Conservation (phyloP, 768 basidiomycete species). For the Pisolithus microcarpus region DNA sequence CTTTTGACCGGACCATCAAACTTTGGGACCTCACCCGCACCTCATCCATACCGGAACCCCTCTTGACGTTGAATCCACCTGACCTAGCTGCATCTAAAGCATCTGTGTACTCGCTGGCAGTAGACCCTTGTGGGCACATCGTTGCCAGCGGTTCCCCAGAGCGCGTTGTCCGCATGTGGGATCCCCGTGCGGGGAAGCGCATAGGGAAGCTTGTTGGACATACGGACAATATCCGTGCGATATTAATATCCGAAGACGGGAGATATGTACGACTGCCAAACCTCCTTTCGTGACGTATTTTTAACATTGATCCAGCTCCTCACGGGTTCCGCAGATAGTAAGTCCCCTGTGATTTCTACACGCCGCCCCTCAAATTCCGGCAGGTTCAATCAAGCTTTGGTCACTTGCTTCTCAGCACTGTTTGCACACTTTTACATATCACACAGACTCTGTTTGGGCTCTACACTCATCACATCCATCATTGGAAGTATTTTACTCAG, state of each 20-base stretch:
- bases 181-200: conserved; percentile 78
- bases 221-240: conserved; percentile 92
- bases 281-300: conserved; percentile 2
- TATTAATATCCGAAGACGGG: conserved; percentile 84
- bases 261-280: conserved; percentile 60
- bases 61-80: conserved; percentile 61
- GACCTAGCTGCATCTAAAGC: conserved; percentile 62
- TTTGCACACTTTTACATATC: conserved; percentile 93
- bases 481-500: conserved; percentile 88
- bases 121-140: conserved; percentile 70
- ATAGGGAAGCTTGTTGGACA: conserved; percentile 88
- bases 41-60: conserved; percentile 36
- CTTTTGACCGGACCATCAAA: conserved; percentile 90
- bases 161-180: conserved; percentile 87
- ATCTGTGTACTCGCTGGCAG: conserved; percentile 71
- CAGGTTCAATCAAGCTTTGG: conserved; percentile 88
- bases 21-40: conserved; percentile 78
- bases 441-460: conserved; percentile 93
- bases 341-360: conserved; percentile 5
- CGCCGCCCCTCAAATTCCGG: conserved; percentile 6
- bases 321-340: conserved; percentile 75
- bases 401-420: conserved; percentile 83
- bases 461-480: conserved; percentile 82
- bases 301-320: conserved; percentile 45
- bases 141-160: conserved; percentile 91